A percentile compares a stretch with the other conserved stretches of the same genome.
These are phyloP conservation scores for Monosporozyma aerobia DNA, from an alignment of 805 yeast genomes.

Conservation along the genomic window DNA sequence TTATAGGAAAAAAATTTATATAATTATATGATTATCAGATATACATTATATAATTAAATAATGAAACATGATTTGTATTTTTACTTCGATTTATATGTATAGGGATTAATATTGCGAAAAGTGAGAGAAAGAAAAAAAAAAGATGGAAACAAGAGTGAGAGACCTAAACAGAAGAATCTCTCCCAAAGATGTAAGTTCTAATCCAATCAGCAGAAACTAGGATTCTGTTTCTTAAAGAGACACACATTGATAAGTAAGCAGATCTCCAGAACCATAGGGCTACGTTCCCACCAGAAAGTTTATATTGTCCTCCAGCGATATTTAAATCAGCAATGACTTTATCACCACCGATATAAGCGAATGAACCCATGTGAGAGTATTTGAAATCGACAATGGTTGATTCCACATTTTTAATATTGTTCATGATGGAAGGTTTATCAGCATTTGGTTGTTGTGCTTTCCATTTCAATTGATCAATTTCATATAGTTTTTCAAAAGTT, in stretches of 20 bases:
- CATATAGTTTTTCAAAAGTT: slow-evolving; percentile 55
- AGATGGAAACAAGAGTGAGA: not conserved
- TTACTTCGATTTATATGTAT: not conserved
- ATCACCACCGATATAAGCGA: slow-evolving; percentile 90
- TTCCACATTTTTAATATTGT: slow-evolving; percentile 36
- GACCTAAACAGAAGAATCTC: slow-evolving; percentile 44
- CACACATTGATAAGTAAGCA: slow-evolving; percentile 87
- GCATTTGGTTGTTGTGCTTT: slow-evolving; percentile 14
- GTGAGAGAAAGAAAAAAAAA: not conserved
- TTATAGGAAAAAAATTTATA: no score
- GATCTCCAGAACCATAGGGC: slow-evolving; percentile 93
- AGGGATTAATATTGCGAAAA: not conserved
- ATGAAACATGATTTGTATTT: not conserved
- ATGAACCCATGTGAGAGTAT: slow-evolving; percentile 83
- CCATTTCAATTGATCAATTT: slow-evolving; percentile 50
- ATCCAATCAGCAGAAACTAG: slow-evolving; percentile 84
- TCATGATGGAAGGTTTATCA: slow-evolving; percentile 22
- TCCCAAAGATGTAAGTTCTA: slow-evolving; percentile 79
- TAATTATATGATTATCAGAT: not conserved
- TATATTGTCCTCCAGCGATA: slow-evolving; percentile 64
- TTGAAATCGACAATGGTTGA: slow-evolving; percentile 50
- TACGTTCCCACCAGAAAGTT: slow-evolving; percentile 81
- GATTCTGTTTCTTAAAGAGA: slow-evolving; percentile 80
- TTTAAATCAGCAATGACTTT: slow-evolving; percentile 88
- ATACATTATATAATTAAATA: not conserved